Conservation (phyloP, 371 early-diverging fungal species). For the Fennellomyces sp. region DNA sequence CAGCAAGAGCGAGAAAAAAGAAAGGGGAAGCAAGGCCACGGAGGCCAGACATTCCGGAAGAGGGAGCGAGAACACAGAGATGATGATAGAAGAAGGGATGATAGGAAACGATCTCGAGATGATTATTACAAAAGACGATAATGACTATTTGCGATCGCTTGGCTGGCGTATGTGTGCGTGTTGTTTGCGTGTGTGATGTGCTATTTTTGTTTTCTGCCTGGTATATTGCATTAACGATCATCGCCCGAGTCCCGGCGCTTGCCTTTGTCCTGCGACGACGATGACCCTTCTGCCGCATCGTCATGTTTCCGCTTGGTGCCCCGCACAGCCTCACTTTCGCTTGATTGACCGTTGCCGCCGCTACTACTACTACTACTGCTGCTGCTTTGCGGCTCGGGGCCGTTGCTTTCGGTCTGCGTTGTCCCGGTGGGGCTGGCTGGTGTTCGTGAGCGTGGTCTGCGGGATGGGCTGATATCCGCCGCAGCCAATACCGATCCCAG, state of each 20-base stretch:
- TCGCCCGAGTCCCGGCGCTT: neutral
- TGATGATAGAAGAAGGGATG: conserved; percentile 14
- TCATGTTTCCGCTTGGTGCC: neutral
- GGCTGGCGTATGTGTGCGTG: neutral
- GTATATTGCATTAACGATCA: neutral
- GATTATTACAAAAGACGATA: conserved; percentile 6
- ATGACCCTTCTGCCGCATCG: neutral
- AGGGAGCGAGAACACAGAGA: conserved; percentile 26
- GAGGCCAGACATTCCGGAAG: conserved; percentile 25
- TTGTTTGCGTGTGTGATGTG: neutral
- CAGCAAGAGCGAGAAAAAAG: conserved; percentile 39
- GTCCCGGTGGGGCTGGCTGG: neutral
- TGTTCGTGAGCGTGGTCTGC: conserved; percentile 15
- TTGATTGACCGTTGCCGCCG: neutral
- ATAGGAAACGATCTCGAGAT: conserved; percentile 12
- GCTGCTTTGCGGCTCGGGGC: no score
- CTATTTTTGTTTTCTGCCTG: neutral
- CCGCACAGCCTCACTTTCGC: neutral
- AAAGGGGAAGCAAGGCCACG: conserved; percentile 24
- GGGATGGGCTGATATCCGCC: conserved; percentile 33
- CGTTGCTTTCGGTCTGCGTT: neutral
- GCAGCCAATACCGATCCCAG: conserved; percentile 48
- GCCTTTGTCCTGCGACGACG: neutral
- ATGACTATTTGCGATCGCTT: neutral
- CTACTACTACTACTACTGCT: no score